Base-by-base conservation (phyloP, 768 basidiomycete genomes). In the Imleria badia region DNA sequence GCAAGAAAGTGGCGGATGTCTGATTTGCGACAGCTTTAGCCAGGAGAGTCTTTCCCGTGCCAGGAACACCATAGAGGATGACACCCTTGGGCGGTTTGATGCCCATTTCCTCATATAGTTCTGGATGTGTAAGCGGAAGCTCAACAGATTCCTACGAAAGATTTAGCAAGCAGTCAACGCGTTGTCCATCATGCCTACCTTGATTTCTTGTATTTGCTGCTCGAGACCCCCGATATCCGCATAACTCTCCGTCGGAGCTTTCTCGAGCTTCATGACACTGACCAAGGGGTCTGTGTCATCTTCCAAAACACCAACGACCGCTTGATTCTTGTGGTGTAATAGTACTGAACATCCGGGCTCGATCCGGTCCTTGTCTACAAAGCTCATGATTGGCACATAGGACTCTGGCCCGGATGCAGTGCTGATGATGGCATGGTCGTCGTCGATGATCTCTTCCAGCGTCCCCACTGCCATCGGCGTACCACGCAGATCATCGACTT, bases 1-100 rank as follows among this genome's bases (percentile, higher is more conserved):
- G 94, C 60, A 99, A 74, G 81, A 98, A 99, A 2, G 95, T 98
- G 0, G 96, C 95, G 4, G 94, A 97, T 36, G 96, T 98, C 74
- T 98, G 95, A 70, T 98, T 97, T 30, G 96, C 95, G 10, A 98
- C 94, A 0, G 96, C 96, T 70, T 97, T 98, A 17, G 97, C 97
- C 3, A 99, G 83, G 0, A 99, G 83, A 0, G 97, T 99, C 76
- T 99, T 99, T 51, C 97, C 97, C 13, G 96, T 98, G 51, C 97
- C 97, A 1, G 97, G 97, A 4, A 96, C 96, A 60, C 97, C 97
- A 66, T 98, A 99, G 2, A 99, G 82, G 61, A 99, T 98, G 68
- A 99, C 96, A 75, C 97, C 97, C 72, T 98, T 98, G 20, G 97
- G 97, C n/a, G 96, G 97, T 65, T 90, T 90, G 73, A 99, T 98